Conservation (phyloP, 192 early-diverging fungal genomes). For the Entophlyctis helioformis region DNA sequence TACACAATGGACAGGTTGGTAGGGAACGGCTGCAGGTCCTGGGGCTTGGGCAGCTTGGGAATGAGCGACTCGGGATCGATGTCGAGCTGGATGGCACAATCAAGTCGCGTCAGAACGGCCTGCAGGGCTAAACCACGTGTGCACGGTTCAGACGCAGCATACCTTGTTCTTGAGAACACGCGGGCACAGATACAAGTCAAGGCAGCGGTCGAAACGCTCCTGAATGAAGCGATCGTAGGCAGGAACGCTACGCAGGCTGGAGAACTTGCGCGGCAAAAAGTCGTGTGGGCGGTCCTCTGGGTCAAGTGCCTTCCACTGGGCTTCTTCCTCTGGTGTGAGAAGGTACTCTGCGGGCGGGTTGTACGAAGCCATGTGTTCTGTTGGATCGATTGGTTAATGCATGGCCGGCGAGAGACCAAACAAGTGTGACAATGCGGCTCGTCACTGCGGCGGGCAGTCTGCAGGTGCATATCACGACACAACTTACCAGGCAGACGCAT, state of each 20-base stretch:
- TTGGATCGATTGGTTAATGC: no score
- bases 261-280: conserved; percentile 59
- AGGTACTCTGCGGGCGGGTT: conserved; percentile 95
- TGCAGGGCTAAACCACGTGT: neutral
- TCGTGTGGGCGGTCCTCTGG: conserved; percentile 59
- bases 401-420: neutral
- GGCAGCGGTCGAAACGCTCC: conserved; percentile 91
- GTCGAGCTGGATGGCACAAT: conserved; percentile 38
- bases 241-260: conserved; percentile 70
- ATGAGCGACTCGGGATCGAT: conserved; percentile 87
- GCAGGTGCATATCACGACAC: no score
- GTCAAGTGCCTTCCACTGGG: conserved; percentile 69
- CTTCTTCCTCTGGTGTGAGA: conserved; percentile 64
- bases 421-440: no score
- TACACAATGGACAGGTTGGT: conserved; percentile 63
- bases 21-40: conserved; percentile 93
- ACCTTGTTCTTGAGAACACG: conserved; percentile 75
- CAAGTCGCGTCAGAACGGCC: no score
- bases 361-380: conserved; percentile 81
- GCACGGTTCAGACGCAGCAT: no score
- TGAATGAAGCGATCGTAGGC: conserved; percentile 83
- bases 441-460: no score
- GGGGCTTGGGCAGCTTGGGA: conserved; percentile 89
- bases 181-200: conserved; percentile 94
- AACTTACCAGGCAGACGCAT: conserved; percentile 60